Conservation (phyloP, 108 stramenopile species). For the Ochromonas danica region DNA sequence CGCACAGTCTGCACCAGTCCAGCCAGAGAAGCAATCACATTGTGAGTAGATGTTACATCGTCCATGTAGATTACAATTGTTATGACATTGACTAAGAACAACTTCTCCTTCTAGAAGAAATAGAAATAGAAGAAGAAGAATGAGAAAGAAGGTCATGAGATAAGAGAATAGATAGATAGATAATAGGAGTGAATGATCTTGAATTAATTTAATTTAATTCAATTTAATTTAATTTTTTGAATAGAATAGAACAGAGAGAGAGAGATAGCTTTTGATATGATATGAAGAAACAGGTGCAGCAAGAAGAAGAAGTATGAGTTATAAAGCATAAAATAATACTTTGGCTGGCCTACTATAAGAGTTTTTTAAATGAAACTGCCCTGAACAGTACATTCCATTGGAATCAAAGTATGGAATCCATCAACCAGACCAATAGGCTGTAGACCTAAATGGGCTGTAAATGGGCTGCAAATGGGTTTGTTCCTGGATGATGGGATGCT, state of each 20-base stretch:
- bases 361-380: not conserved
- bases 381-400: too few relatives aligned
- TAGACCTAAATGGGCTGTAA: too few relatives aligned
- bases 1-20: not conserved
- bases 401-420: too few relatives aligned
- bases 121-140: not conserved
- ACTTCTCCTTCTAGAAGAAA: not conserved
- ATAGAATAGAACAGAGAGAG: not conserved
- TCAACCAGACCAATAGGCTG: too few relatives aligned
- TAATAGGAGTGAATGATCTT: not conserved
- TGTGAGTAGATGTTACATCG: not conserved
- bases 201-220: not conserved
- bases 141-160: not conserved
- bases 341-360: not conserved
- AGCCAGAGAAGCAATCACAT: conserved; percentile 9
- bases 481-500: too few relatives aligned
- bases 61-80: not conserved
- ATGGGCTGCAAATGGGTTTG: too few relatives aligned
- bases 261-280: not conserved
- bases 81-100: not conserved
- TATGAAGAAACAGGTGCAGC: not conserved
- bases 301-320: not conserved
- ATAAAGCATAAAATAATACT: not conserved
- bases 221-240: not conserved
- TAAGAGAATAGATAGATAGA: not conserved